Percentiles rank a stretch among this genome's conserved stretches.
phyloP scores from a whole-genome alignment of 1,139 yeast genomes.

The Sugiyamaella xylanicola region DNA sequence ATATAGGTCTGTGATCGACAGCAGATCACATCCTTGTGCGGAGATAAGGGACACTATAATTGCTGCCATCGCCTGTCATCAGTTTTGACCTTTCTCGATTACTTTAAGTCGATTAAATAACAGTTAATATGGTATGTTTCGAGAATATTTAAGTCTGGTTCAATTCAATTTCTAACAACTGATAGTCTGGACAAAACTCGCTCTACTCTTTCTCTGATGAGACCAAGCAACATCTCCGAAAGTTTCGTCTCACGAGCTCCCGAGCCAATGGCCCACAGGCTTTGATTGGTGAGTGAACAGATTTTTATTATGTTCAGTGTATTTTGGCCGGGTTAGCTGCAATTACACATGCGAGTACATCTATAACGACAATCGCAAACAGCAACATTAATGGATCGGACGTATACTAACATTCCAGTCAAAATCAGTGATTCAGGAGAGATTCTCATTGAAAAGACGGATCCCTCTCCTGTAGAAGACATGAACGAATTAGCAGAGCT shows the following conservation, averaged over 20 bases:
- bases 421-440: slow-evolving; percentile 31
- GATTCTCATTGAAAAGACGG: slow-evolving; percentile 32
- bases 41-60: no score
- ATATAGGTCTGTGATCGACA: no score
- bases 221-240: slow-evolving; percentile 62
- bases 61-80: no score
- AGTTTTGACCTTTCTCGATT: no score
- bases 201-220: slow-evolving; percentile 68
- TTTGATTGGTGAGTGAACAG: slow-evolving; percentile 52
- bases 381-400: not conserved
- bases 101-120: no score
- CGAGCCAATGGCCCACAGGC: slow-evolving; percentile 68
- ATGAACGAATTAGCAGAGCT: slow-evolving; percentile 69
- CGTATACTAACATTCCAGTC: slow-evolving; percentile 16
- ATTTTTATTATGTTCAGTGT: no score
- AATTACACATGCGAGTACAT: no score
- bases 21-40: no score
- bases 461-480: slow-evolving; percentile 29
- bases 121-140: no score
- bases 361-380: no score
- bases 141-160: no score
- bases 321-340: not conserved
- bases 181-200: slow-evolving; percentile 16
- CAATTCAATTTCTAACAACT: no score
- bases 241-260: slow-evolving; percentile 72